Conservation (phyloP, 441 rosid species). For the Bocquillonia castaneifolia region DNA sequence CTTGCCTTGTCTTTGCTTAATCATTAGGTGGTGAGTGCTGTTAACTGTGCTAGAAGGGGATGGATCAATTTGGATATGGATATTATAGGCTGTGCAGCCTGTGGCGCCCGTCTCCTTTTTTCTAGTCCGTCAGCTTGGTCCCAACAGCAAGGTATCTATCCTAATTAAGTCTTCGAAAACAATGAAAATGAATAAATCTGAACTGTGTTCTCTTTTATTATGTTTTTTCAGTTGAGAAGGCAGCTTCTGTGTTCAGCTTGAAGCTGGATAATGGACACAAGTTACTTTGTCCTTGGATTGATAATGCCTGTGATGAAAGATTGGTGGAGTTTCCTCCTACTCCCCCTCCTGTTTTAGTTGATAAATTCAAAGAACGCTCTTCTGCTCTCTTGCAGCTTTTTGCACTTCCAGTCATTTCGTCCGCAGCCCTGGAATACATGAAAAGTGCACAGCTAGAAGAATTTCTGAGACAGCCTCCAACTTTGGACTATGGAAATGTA, state of each 20-base stretch:
- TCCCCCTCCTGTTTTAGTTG: conserved; percentile 59
- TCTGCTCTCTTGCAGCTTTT: conserved; percentile 49
- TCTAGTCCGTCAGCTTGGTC: conserved; percentile 84
- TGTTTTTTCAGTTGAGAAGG: conserved; percentile 73
- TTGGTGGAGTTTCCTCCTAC: conserved; percentile 85
- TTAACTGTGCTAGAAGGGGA: conserved; percentile 85
- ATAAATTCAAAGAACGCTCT: conserved; percentile 53
- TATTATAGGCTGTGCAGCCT: conserved; percentile 76
- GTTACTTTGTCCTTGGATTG: conserved; percentile 72
- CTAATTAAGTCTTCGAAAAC: no score
- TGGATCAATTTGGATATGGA: conserved; percentile 87
- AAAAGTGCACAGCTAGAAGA: conserved; percentile 60
- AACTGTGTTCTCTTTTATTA: conserved; percentile 17
- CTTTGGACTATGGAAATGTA: conserved; percentile 26
- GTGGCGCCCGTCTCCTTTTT: conserved; percentile 82
- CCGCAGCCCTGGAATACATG: conserved; percentile 64
- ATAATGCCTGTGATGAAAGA: conserved; percentile 74
- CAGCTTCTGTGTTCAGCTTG: conserved; percentile 77
- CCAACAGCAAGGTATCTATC: conserved; percentile 77
- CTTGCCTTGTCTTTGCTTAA: conserved; percentile 15
- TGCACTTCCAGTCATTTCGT: conserved; percentile 69
- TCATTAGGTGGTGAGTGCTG: conserved; percentile 70
- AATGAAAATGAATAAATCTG: conserved; percentile 12
- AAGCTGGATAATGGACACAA: conserved; percentile 87
- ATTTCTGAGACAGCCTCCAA: conserved; percentile 39